These are phyloP conservation scores for Quercus aquifolioides DNA, from an alignment of 306 rosid species.

Conservation along the genomic window DNA sequence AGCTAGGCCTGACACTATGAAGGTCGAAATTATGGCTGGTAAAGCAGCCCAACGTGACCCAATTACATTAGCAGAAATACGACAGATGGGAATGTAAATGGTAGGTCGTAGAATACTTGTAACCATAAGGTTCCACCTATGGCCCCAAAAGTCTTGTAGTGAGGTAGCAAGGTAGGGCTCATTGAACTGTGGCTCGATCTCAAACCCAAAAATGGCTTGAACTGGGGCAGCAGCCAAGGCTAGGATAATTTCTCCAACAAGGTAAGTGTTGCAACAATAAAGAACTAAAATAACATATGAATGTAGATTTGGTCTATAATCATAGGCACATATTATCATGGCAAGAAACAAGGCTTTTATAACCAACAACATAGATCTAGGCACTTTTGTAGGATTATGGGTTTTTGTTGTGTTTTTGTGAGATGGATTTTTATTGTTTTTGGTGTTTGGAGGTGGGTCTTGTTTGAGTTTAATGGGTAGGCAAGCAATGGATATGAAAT, in stretches of 20 bases:
- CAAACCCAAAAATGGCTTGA: constrained; percentile 30
- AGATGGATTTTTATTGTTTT: constrained; percentile 5
- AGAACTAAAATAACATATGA: constrained; percentile 24
- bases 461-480: constrained; percentile 56
- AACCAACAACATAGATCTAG: neutral
- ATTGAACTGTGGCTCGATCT: constrained; percentile 61
- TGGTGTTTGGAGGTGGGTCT: constrained; percentile 5
- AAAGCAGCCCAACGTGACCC: constrained; percentile 20
- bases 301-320: constrained; percentile 30
- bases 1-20: constrained; percentile 54
- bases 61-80: neutral
- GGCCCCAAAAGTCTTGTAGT: constrained; percentile 86
- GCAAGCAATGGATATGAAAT: constrained; percentile 54
- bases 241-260: constrained; percentile 43
- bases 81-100: constrained; percentile 33
- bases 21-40: constrained; percentile 28
- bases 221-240: constrained; percentile 35
- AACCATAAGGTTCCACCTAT: constrained; percentile 80
- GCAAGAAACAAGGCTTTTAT: constrained; percentile 37
- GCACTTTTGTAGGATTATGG: neutral
- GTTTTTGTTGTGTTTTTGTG: neutral
- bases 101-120: constrained; percentile 45
- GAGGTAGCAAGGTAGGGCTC: constrained; percentile 63
- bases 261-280: constrained; percentile 49
- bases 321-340: constrained; percentile 19